Base-by-base conservation (phyloP, 1,284 basidiomycete species). In the Naganishia sp. region DNA sequence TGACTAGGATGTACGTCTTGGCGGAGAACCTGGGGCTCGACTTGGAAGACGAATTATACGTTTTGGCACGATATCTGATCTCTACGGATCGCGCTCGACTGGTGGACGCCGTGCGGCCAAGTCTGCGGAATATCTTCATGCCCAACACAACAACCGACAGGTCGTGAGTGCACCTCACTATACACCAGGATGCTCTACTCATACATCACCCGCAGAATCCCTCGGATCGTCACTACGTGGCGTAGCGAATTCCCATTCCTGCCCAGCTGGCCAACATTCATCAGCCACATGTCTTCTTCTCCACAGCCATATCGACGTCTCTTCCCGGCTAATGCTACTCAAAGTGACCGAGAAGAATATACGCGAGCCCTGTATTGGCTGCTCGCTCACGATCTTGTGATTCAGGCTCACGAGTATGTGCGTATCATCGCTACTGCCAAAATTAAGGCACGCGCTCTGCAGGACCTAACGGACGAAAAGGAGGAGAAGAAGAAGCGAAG, bases 351-450 rank as follows among this genome's bases (percentile, higher is more conserved):
- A 36, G 82, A 86, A 16, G 78, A 87, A 49, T 95, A 90, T 75
- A 84, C 90, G 65, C 86, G 90, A 48, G 89, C 94, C 44, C 86
- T 98, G n/a, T 80, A 90, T 52, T 99, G 94, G 94, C 86, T 98
- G 81, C 83, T 99, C 45, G 89, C 90, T 70, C 86, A 88, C 57
- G 90, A 92, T 71, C 84, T 98, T 67, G 82, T 97, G 25, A 85
- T 90, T 64, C 90, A 92, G 42, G 83, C 94, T 52, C 94, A 94
- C 75, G 86, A 94, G 9, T 87, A 90, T 48, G 86, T 95, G 60
- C 87, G 94, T 45, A 84, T 98, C 43, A 84, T 94, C 23, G 92
- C 90, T 0, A 88, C 90, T 0, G 83, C 84, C 2, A 85, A 86
- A 49, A 81, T 97, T 66, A 97, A 97, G 78, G 79, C 85, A 50